Conservation (phyloP, 2,329 filamentous ascomycete genomes). For the Aspergillus uvarum region DNA sequence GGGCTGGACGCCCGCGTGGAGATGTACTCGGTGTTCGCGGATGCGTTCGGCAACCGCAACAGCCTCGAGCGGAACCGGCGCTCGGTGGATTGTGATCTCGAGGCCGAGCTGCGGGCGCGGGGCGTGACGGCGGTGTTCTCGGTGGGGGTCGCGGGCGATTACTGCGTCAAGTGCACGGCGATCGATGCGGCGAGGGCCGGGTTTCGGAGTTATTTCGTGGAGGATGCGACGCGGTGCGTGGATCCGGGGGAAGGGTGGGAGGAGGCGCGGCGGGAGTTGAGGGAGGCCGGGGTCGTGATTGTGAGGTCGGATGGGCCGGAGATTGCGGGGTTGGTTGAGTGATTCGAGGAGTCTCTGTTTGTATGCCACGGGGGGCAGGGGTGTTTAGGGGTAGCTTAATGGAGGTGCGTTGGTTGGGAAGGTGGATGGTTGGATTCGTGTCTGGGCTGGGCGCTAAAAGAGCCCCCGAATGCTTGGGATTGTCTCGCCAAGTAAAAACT, state of each 20-base stretch:
- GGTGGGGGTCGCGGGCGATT: slow-evolving; percentile 83
- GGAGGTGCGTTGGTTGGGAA: neutral
- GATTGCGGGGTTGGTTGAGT: slow-evolving; percentile 50
- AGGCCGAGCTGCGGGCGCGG: slow-evolving; percentile 54
- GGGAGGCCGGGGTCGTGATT: slow-evolving; percentile 60
- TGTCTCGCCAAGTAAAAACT: neutral
- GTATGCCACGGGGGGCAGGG: neutral
- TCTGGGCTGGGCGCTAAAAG: neutral
- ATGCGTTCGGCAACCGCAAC: slow-evolving; percentile 62
- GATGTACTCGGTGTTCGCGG: slow-evolving; percentile 92
- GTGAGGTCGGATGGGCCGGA: slow-evolving; percentile 59
- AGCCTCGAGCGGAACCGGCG: slow-evolving; percentile 33
- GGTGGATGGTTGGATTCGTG: too few species aligned
- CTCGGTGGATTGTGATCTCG: slow-evolving; percentile 59
- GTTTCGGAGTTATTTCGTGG: slow-evolving; percentile 72
- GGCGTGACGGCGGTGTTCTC: slow-evolving; percentile 77
- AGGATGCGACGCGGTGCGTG: slow-evolving; percentile 76
- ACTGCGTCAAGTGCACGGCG: slow-evolving; percentile 81
- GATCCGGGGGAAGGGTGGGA: slow-evolving; percentile 59
- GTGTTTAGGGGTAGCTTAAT: neutral
- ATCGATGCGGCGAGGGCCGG: slow-evolving; percentile 73
- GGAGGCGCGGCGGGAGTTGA: slow-evolving; percentile 55
- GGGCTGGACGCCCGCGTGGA: slow-evolving; percentile 73
- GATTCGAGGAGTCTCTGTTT: neutral
- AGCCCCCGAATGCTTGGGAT: neutral